phyloP scores from a whole-genome alignment of 768 basidiomycete genomes.

The Russula dissimulans region DNA sequence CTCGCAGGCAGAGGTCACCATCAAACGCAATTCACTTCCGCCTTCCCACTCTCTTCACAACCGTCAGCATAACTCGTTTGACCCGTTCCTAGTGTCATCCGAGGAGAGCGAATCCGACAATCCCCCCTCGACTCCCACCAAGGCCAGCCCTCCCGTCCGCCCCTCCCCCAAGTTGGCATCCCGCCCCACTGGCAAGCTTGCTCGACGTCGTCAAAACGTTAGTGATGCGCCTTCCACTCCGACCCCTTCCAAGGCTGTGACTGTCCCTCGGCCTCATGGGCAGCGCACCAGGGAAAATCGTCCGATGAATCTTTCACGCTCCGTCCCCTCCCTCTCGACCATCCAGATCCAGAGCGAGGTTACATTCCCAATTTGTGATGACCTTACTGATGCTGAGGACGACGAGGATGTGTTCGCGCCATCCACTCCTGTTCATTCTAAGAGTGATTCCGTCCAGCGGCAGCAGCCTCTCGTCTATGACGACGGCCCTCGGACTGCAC shows the following conservation, averaged over 20 bases:
- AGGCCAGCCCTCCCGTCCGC: constrained; percentile 19
- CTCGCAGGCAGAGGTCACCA: constrained; percentile 57
- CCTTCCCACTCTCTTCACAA: constrained; percentile 23
- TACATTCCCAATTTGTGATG: constrained; percentile 64
- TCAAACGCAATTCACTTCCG: constrained; percentile 25
- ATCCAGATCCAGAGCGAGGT: constrained; percentile 28
- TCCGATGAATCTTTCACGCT: constrained; percentile 34
- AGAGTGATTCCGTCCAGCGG: constrained; percentile 22
- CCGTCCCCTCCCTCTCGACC: constrained; percentile 34
- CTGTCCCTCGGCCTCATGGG: constrained; percentile 36
- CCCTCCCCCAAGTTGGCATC: constrained; percentile 35
- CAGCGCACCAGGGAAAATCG: constrained; percentile 2
- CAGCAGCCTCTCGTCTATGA: constrained; percentile 29
- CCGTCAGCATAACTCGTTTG: constrained; percentile 35
- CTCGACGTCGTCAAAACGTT: constrained; percentile 44
- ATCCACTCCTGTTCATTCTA: constrained; percentile 43
- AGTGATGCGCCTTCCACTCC: constrained; percentile 28
- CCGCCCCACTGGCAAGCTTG: constrained; percentile 47
- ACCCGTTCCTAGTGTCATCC: constrained; percentile 40
- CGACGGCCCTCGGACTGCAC: constrained; percentile 41
- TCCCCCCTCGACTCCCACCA: constrained; percentile 29
- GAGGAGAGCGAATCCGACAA: constrained; percentile 24
- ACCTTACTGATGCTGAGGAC: constrained; percentile 42
- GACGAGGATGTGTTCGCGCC: constrained; percentile 34
- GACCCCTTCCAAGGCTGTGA: constrained; percentile 37